Percentiles rank a stretch among this genome's conserved stretches.
Evolutionary conservation across 306 rosid species (phyloP).

Genomic region (Heteromeles arbutifolia): DNA sequence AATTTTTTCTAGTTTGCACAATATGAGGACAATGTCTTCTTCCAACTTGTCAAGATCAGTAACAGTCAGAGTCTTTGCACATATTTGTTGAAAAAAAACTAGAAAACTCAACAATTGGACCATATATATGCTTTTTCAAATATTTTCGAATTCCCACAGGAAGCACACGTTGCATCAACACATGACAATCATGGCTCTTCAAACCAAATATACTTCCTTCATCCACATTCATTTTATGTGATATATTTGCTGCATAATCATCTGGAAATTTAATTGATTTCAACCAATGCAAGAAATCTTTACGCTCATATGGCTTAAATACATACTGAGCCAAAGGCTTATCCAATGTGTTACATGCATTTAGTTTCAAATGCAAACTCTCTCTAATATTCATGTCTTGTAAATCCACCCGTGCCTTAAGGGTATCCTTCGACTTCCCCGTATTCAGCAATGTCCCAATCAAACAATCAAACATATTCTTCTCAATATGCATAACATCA

Average conservation of each 20-base stretch:
- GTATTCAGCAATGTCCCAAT: not conserved
- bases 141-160: not conserved
- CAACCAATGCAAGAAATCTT: not conserved
- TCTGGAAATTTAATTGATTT: not conserved
- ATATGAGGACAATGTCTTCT: not conserved
- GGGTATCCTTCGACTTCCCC: not conserved
- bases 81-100: slow-evolving; percentile 2
- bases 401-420: not conserved
- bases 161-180: not conserved
- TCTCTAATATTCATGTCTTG: not conserved
- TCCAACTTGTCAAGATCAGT: not conserved
- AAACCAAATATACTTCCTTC: not conserved
- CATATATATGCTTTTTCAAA: not conserved
- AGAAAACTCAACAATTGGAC: not conserved
- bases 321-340: not conserved
- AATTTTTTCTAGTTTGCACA: slow-evolving; percentile 14
- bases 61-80: not conserved
- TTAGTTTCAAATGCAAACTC: not conserved
- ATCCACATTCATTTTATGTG: not conserved
- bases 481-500: too few relatives aligned
- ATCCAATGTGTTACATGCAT: not conserved
- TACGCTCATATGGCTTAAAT: not conserved
- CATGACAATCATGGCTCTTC: not conserved
- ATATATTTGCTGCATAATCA: not conserved
- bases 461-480: too few relatives aligned